A percentile compares a stretch with the other conserved stretches of the same genome.
Conservation (phyloP, 164 flowering plant genomes). For the grape (Vitis vinifera) region ASM3070453v1 NC_081810.1:8339501-8340000, state of each 20-base stretch:
- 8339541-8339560: not conserved
- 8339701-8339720: conserved; percentile 67
- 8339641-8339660: conserved; percentile 43
- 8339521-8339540: conserved; percentile 28
- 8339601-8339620: not conserved
- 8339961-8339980: too few relatives aligned
- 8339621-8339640: not conserved
- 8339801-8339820: too few relatives aligned
- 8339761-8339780: not conserved
- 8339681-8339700: conserved; percentile 76
- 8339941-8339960: too few relatives aligned
- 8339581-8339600: not conserved
- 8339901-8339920: too few relatives aligned
- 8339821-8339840: too few relatives aligned
- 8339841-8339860: too few relatives aligned
- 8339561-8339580: not conserved
- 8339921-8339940: too few relatives aligned
- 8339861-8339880: too few relatives aligned
- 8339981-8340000: too few relatives aligned
- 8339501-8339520: conserved; percentile 94
- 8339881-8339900: too few relatives aligned
- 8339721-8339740: conserved; percentile 87
- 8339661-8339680: conserved; percentile 96
- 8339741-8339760: conserved; percentile 61
- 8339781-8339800: too few relatives aligned